Percentiles rank a stretch among this genome's conserved stretches.
Evolutionary conservation across 106 monocot genomes (phyloP).

Genomic region (Allium sativum): DNA sequence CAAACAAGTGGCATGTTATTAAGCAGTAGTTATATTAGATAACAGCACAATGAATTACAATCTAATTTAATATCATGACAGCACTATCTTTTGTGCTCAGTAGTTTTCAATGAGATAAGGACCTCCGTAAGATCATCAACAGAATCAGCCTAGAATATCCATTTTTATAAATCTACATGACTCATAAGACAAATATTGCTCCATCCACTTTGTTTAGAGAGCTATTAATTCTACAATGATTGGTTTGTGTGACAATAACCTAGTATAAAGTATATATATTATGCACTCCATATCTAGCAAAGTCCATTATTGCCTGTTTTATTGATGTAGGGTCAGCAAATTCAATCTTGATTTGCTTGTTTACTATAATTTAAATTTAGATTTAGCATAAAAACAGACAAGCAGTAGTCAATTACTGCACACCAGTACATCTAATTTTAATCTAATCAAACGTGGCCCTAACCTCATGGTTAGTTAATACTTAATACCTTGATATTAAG

Average conservation of each 20-base stretch:
- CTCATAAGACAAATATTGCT: constrained; percentile 1
- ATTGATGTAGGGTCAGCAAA: too few relatives aligned
- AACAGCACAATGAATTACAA: neutral
- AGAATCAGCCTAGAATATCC: neutral
- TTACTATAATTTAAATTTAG: neutral
- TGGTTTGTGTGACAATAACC: neutral
- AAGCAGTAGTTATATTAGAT: neutral
- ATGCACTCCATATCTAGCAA: neutral
- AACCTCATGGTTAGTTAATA: neutral
- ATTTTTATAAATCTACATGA: neutral
- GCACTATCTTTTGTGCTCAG: neutral
- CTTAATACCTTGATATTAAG: neutral
- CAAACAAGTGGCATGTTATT: neutral
- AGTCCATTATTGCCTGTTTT: too few relatives aligned
- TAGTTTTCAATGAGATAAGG: too few relatives aligned
- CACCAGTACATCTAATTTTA: neutral
- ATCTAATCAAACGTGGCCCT: neutral
- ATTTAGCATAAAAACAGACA: neutral
- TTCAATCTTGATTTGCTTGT: neutral
- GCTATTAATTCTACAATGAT: too few relatives aligned
- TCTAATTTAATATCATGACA: neutral
- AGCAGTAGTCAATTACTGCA: too few relatives aligned
- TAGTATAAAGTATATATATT: neutral
- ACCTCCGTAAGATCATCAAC: neutral
- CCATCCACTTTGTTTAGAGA: neutral